Evolutionary conservation across 331 rosid genomes (phyloP).

Genomic region (Malus hybrid): DNA sequence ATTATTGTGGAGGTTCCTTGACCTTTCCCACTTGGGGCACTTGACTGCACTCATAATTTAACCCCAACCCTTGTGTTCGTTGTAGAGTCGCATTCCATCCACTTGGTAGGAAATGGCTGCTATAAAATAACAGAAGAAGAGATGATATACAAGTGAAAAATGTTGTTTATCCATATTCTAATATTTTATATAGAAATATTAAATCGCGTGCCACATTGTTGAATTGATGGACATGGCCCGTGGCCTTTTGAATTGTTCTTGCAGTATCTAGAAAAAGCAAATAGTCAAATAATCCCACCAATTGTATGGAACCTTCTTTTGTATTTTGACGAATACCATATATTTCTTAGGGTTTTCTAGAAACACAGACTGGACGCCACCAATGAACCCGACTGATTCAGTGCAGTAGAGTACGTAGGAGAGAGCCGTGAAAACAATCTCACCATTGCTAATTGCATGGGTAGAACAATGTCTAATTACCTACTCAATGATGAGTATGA

Average conservation of each 20-base stretch:
- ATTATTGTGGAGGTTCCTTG: too few relatives aligned
- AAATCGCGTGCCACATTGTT: too few relatives aligned
- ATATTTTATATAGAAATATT: too few relatives aligned
- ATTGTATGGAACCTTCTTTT: background rate
- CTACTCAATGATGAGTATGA: fast-evolving
- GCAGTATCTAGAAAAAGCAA: background rate
- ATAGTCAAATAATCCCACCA: background rate
- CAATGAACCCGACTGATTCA: too few relatives aligned
- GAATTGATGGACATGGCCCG: background rate
- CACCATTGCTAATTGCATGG: too few relatives aligned
- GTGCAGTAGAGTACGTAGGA: too few relatives aligned
- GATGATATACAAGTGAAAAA: background rate
- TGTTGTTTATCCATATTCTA: too few relatives aligned
- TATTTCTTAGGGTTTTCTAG: background rate
- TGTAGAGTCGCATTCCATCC: background rate
- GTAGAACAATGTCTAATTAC: too few relatives aligned
- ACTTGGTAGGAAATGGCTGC: background rate
- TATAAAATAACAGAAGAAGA: background rate
- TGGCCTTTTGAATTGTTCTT: background rate
- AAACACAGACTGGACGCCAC: too few relatives aligned
- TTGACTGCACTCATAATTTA: background rate
- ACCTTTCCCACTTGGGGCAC: background rate
- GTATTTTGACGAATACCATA: background rate
- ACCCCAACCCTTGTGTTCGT: background rate
- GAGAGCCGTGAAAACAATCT: too few relatives aligned